Conservation (phyloP, 2,329 filamentous ascomycete genomes). For the Colletotrichum gigasporum region DNA sequence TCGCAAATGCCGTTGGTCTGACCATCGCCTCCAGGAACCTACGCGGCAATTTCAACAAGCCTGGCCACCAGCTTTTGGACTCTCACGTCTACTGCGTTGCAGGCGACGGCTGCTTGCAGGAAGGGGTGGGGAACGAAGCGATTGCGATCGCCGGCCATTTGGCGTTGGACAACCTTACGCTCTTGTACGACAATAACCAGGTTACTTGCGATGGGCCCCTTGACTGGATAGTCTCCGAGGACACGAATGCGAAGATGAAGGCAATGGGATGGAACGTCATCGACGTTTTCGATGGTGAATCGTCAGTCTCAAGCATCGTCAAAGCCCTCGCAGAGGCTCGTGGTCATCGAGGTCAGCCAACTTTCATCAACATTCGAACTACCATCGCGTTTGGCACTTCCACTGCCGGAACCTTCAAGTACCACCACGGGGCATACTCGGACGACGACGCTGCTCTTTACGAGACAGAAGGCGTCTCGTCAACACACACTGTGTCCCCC, state of each 20-base stretch:
- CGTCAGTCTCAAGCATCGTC: too few relatives aligned
- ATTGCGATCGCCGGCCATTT: constrained; percentile 62
- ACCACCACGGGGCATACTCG: constrained; percentile 61
- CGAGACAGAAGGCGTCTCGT: too few relatives aligned
- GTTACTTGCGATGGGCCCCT: constrained; percentile 65
- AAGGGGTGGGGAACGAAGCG: constrained; percentile 64
- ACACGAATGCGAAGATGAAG: constrained; percentile 64
- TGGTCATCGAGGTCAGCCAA: constrained; percentile 58
- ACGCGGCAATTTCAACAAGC: constrained; percentile 57
- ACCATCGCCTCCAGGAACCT: constrained; percentile 65
- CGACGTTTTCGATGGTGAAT: constrained; percentile 60
- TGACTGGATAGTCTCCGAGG: constrained; percentile 61
- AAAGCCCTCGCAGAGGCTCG: too few relatives aligned
- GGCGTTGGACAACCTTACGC: constrained; percentile 59
- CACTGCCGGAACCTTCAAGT: constrained; percentile 56
- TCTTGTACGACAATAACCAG: constrained; percentile 68
- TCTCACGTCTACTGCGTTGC: constrained; percentile 64
- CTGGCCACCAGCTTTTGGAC: constrained; percentile 55
- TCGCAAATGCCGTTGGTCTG: constrained; percentile 65
- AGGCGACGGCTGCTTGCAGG: constrained; percentile 64
- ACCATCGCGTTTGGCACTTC: constrained; percentile 63
- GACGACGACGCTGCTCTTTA: constrained; percentile 45
- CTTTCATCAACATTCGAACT: constrained; percentile 66
- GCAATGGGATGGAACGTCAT: constrained; percentile 63
- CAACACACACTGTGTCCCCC: too few relatives aligned